Conservation (phyloP, 1,284 basidiomycete species). For the Ganoderma boninense region DNA sequence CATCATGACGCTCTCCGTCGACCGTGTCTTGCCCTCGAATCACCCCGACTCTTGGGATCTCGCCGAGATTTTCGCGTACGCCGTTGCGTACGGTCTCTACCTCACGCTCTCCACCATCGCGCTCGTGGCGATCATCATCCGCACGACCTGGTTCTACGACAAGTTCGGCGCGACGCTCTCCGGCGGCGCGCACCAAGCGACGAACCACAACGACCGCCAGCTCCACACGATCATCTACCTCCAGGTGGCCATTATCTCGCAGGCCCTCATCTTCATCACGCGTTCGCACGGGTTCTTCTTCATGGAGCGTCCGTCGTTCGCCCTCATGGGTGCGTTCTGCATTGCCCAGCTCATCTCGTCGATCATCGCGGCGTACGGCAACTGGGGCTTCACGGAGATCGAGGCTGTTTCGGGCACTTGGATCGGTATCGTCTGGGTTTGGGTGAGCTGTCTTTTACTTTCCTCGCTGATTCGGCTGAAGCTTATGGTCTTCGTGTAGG, state of each 20-base stretch:
- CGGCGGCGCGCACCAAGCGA: conserved; percentile 43
- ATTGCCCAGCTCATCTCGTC: conserved; percentile 94
- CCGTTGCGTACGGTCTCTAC: conserved; percentile 94
- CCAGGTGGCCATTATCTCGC: conserved; percentile 97
- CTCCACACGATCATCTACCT: conserved; percentile 87
- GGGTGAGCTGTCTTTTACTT: conserved; percentile 62
- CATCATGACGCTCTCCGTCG: conserved; percentile 98
- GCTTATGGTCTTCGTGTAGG: conserved; percentile 51
- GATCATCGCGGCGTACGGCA: conserved; percentile 92
- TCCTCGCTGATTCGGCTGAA: conserved; percentile 3
- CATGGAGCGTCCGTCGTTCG: conserved; percentile 95
- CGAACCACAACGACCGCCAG: conserved; percentile 75
- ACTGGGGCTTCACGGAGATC: conserved; percentile 93
- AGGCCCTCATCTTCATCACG: conserved; percentile 97
- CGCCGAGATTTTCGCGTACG: conserved; percentile 95
- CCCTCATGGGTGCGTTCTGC: conserved; percentile 91
- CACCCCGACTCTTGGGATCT: conserved; percentile 96
- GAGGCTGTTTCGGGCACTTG: conserved; percentile 85
- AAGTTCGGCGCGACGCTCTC: conserved; percentile 81
- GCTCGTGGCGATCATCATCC: conserved; percentile 85
- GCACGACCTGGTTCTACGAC: conserved; percentile 91
- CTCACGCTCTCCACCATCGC: conserved; percentile 89
- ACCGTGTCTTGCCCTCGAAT: conserved; percentile 93
- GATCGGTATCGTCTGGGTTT: conserved; percentile 98
- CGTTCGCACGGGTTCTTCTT: conserved; percentile 98